Evolutionary conservation across 2,329 filamentous ascomycete genomes (phyloP).

Genomic region (Ophiostoma pallidulum): DNA sequence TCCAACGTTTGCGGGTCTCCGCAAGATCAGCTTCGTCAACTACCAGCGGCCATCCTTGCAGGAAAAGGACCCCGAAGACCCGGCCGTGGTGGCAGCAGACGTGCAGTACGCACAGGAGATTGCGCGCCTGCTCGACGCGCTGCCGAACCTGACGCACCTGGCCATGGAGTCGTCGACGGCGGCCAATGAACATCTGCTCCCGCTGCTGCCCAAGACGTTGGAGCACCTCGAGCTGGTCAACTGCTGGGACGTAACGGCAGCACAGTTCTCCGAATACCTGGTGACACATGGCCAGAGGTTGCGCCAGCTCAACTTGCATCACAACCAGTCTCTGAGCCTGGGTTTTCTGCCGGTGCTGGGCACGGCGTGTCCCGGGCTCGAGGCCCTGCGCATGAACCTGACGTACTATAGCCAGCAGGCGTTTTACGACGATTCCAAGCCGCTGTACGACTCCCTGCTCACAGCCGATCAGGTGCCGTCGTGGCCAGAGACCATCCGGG

Average conservation of each 20-base stretch:
- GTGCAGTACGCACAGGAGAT: slow-evolving; percentile 24
- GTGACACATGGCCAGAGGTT: slow-evolving; percentile 57
- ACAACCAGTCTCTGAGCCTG: slow-evolving; percentile 71
- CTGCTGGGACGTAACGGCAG: slow-evolving; percentile 64
- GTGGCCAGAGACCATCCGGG: slow-evolving; percentile 66
- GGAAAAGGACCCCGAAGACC: slow-evolving; percentile 33
- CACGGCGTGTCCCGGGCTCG: slow-evolving; percentile 58
- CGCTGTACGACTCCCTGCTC: slow-evolving; percentile 64
- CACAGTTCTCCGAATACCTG: slow-evolving; percentile 57
- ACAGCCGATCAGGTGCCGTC: slow-evolving; percentile 54
- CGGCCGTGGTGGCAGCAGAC: slow-evolving; percentile 32
- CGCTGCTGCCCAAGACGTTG: slow-evolving; percentile 56
- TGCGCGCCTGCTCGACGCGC: slow-evolving; percentile 37
- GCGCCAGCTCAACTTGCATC: slow-evolving; percentile 57
- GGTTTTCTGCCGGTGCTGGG: slow-evolving; percentile 62
- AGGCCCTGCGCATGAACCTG: slow-evolving; percentile 66
- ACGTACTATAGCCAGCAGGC: slow-evolving; percentile 65
- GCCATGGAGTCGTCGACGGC: slow-evolving; percentile 67
- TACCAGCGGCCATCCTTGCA: slow-evolving; percentile 47
- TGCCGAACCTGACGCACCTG: slow-evolving; percentile 58
- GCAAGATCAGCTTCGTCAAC: slow-evolving; percentile 52
- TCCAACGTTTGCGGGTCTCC: slow-evolving; percentile 46
- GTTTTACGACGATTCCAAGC: slow-evolving; percentile 61
- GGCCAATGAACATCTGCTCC: slow-evolving; percentile 59
- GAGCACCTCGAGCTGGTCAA: slow-evolving; percentile 64